Evolutionary conservation across 495 filamentous ascomycete genomes (phyloP).

Genomic region (Hypoxylon perforatum): DNA sequence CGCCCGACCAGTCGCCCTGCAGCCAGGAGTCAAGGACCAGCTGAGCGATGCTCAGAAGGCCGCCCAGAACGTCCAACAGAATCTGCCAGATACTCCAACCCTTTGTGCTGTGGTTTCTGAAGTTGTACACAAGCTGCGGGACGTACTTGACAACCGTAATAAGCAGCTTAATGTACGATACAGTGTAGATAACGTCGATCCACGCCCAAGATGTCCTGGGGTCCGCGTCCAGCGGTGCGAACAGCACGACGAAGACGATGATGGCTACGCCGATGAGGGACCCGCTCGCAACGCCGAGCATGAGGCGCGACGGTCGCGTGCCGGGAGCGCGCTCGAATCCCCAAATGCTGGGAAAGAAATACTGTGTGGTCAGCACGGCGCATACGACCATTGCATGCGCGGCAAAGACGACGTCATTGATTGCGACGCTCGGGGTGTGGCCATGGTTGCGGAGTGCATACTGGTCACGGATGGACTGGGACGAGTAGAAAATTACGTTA

Average conservation of each 20-base stretch:
- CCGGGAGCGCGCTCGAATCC: slow-evolving; percentile 71
- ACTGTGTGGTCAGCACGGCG: slow-evolving; percentile 74
- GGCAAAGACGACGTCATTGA: slow-evolving; percentile 92
- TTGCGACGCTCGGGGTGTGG: slow-evolving; percentile 81
- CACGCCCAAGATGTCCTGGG: slow-evolving; percentile 53
- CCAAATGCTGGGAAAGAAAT: slow-evolving; percentile 77
- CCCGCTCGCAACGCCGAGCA: slow-evolving; percentile 74
- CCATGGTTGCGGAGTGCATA: slow-evolving; percentile 84
- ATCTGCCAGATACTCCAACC: slow-evolving; percentile 92
- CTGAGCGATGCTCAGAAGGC: slow-evolving; percentile 84
- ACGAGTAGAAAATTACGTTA: slow-evolving; percentile 78
- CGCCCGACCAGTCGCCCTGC: slow-evolving; percentile 86
- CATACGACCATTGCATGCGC: slow-evolving; percentile 78
- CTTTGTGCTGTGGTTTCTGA: slow-evolving; percentile 79
- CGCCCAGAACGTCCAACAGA: slow-evolving; percentile 84
- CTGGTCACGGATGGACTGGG: slow-evolving; percentile 77
- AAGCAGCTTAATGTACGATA: slow-evolving; percentile 89
- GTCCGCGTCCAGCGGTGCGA: slow-evolving; percentile 63
- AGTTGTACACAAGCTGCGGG: slow-evolving; percentile 87
- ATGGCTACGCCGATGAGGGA: slow-evolving; percentile 67
- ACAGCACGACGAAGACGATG: slow-evolving; percentile 65
- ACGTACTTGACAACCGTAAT: slow-evolving; percentile 91
- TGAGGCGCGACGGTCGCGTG: slow-evolving; percentile 68
- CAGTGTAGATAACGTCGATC: slow-evolving; percentile 72
- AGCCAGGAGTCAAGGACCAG: slow-evolving; percentile 85